These are phyloP conservation scores for Fusarium temperatum DNA, from an alignment of 2,329 filamentous ascomycete species.

Conservation along the genomic window DNA sequence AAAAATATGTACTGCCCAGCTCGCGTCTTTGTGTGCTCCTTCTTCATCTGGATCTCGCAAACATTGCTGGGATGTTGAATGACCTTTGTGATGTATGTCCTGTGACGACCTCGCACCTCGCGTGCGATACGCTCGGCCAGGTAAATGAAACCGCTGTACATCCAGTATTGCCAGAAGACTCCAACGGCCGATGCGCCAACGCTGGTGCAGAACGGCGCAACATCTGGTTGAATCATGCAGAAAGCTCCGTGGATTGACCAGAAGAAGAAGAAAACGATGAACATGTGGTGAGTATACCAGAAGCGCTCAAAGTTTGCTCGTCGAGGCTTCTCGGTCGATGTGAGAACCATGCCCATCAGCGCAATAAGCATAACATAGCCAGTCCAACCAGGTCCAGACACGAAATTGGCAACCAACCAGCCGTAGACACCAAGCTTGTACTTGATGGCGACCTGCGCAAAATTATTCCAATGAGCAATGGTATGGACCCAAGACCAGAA, in stretches of 20 bases:
- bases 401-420: constrained; percentile 79
- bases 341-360: constrained; percentile 80
- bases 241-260: constrained; percentile 91
- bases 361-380: constrained; percentile 85
- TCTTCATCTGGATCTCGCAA: constrained; percentile 92
- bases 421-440: constrained; percentile 82
- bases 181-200: constrained; percentile 72
- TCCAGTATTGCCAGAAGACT: constrained; percentile 92
- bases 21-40: constrained; percentile 82
- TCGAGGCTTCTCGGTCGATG: constrained; percentile 79
- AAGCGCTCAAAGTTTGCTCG: constrained; percentile 88
- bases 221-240: constrained; percentile 89
- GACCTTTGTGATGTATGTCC: constrained; percentile 88
- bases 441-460: constrained; percentile 78
- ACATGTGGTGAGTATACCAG: constrained; percentile 91
- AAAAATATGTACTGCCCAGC: constrained; percentile 91
- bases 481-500: constrained; percentile 90
- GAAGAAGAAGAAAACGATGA: constrained; percentile 88
- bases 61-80: constrained; percentile 90
- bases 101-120: constrained; percentile 81
- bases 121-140: constrained; percentile 81
- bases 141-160: constrained; percentile 83
- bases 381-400: constrained; percentile 84
- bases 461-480: constrained; percentile 88
- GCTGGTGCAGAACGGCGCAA: constrained; percentile 79